Conservation (phyloP, 1,284 basidiomycete genomes). For the Porphyrellus sp. region DNA sequence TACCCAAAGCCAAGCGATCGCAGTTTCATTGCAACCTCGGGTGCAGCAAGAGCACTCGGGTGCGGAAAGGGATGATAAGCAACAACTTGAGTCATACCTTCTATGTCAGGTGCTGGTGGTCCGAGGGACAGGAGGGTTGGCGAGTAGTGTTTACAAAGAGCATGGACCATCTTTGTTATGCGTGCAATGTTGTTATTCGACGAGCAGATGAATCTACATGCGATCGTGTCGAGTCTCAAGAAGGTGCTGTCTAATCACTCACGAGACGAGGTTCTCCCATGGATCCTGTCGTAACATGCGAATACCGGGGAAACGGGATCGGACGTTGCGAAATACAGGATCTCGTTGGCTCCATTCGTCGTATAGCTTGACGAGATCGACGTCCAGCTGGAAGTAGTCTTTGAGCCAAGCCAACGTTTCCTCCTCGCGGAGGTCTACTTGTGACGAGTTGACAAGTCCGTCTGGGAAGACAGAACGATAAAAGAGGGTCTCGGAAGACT, state of each 20-base stretch:
- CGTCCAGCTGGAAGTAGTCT: constrained; percentile 88
- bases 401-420: constrained; percentile 77
- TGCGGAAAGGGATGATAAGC: constrained; percentile 85
- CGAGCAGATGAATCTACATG: constrained; percentile 89
- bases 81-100: constrained; percentile 25
- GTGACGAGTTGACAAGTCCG: constrained; percentile 30
- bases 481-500: constrained; percentile 63
- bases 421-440: constrained; percentile 42
- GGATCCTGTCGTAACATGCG: constrained; percentile 88
- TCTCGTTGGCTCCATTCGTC: constrained; percentile 76
- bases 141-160: constrained; percentile 70
- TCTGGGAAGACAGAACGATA: constrained; percentile 70
- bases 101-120: constrained; percentile 39
- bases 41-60: constrained; percentile 61
- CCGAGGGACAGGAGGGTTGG: constrained; percentile 55
- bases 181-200: constrained; percentile 96
- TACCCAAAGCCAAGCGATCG: constrained; percentile 93
- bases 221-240: constrained; percentile 8
- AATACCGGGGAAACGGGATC: constrained; percentile 62
- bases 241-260: constrained; percentile 36
- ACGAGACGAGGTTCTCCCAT: constrained; percentile 94
- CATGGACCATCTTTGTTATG: constrained; percentile 87
- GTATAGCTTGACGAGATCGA: constrained; percentile 77
- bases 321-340: constrained; percentile 67
- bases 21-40: constrained; percentile 63